Base-by-base conservation (phyloP, 257 asterid species). In the Lavandula angustifolia region DNA sequence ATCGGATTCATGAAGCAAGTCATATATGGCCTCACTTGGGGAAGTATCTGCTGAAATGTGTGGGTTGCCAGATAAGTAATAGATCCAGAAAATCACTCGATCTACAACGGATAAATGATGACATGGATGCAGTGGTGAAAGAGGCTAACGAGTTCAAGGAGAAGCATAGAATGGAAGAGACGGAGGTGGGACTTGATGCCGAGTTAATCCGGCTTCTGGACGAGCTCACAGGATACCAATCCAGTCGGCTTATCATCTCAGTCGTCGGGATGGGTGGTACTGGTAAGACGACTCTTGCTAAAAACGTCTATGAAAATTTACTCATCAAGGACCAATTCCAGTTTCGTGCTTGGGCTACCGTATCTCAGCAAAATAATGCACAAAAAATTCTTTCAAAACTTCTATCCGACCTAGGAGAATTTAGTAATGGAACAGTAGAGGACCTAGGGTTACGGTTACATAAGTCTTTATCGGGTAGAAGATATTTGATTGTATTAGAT, bases 261-360 rank as follows among this genome's bases (percentile, higher is more conserved):
- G 13, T 55, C 4, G 46, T 12, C 1, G 62, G 60, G 6, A 56
- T 35, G 62, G 62, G 47, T 0, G 63, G 49, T 2, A 33, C 6
- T 7, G 44, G 64, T 16, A 58, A 37, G 49, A 38, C 49, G 3
- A 58, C 64, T 4, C 64, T 54, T 0, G 60, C 69, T 11, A 22
- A 11, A 49, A 10, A 6, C 35, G 22, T 22, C 4, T 42, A 32
- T 33, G 7, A 54, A 3, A 22, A 16, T 32, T 44, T 13, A 54
- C 56, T 42, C 35, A 42, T 55, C 3, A 31, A 9, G 48, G 55
- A 32, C 0, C 37, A 49, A 0, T 63, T 63, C 34, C 22, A 63
- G 0, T 3, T 63, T n/a, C 38, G 29, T 34, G 37, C 38, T 33
- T 63, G 60, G 69, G 49, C 22, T 43, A 54, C 64, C 2, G 8